Base-by-base conservation (phyloP, 2,329 filamentous ascomycete species). In the Teratosphaeria destructans region DNA sequence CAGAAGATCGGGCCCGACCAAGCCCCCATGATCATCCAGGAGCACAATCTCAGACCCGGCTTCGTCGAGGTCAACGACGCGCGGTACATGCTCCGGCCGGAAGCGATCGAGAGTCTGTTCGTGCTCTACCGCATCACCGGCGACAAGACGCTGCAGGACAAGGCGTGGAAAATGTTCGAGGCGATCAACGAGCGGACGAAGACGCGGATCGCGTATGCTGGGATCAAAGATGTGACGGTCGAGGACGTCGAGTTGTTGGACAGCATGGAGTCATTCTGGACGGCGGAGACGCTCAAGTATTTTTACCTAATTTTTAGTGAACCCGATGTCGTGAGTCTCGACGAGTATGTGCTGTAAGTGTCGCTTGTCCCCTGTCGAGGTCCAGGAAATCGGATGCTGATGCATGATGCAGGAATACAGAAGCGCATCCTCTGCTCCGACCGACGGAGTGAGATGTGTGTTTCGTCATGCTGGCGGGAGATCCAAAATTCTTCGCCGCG, bases 81-180 rank as follows among this genome's bases (percentile, higher is more conserved):
- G 12, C 69, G 76, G 10, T 80, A 81, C 58, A 73, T 78, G 26
- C 72, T 81, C 5, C 70, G 78, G 11, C 78, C 82, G 0, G 82
- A 85, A 68, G 81, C 82, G 2, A 82, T 85, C 54, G 82, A 85
- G 66, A 81, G 78, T 19, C 76, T 85, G 2, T 85, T 85, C 68
- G 75, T 84, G 63, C 73, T 85, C 69, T 84, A 84, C 64, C 78
- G 82, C 26, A 79, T 83, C 54, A 85, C 82, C 0, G 82, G 82
- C 10, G 78, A 83, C 61, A 74, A 74, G 57, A 71, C 65, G 59
- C 73, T 76, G 61, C 73, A 76, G 56, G 76, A 77, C 6, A 71
- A 71, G 0, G 78, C 77, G 2, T 81, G 78, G 78, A 71, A 75
- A 7, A 80, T 80, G 77, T 81, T 77, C 67, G 72, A 71, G 29